Evolutionary conservation across 305 asterid genomes (phyloP).

Genomic region (Fraxinus platypoda): DNA sequence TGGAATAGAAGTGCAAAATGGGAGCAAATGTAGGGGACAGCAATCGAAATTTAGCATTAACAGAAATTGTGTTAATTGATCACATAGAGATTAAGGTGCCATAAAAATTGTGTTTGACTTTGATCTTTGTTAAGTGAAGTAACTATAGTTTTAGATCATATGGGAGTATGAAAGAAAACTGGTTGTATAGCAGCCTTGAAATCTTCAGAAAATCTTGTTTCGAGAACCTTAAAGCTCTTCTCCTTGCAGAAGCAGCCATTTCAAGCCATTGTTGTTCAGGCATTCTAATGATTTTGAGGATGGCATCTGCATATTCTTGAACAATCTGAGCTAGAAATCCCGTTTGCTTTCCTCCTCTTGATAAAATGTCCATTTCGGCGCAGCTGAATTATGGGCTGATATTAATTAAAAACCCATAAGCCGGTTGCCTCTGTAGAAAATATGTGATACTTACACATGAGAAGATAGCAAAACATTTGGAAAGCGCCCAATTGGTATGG

Average conservation of each 20-base stretch:
- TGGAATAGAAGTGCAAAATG: neutral
- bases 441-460: neutral
- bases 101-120: neutral
- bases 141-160: conserved; percentile 13
- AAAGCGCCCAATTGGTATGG: conserved; percentile 78
- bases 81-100: neutral
- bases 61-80: neutral
- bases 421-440: neutral
- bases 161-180: conserved; percentile 29
- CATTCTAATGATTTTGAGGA: conserved; percentile 53
- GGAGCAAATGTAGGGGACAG: neutral
- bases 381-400: conserved; percentile 92
- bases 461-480: neutral
- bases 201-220: conserved; percentile 73
- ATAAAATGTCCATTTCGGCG: conserved; percentile 83
- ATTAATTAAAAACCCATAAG: neutral
- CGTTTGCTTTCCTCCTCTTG: conserved; percentile 72
- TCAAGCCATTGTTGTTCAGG: conserved; percentile 53
- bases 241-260: conserved; percentile 82
- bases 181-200: conserved; percentile 73
- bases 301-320: conserved; percentile 78
- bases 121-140: neutral
- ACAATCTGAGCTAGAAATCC: conserved; percentile 71
- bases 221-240: conserved; percentile 67
- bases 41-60: neutral